These are phyloP conservation scores for Forsythia viridissima DNA, from an alignment of 257 asterid species.

Conservation along the genomic window DNA sequence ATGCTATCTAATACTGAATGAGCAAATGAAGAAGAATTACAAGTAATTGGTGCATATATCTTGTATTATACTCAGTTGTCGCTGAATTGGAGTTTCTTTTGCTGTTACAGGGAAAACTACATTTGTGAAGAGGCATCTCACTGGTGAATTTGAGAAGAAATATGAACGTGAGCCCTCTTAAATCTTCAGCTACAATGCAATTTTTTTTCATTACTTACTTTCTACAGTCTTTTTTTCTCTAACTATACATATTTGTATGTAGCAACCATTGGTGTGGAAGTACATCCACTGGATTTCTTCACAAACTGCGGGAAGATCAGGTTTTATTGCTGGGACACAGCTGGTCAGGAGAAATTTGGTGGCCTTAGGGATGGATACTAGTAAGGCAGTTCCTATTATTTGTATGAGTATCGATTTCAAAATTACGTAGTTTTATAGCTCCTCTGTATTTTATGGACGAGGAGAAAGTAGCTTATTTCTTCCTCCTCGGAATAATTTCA, in stretches of 20 bases:
- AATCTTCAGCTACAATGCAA: background rate
- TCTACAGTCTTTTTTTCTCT: background rate
- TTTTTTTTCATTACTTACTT: background rate
- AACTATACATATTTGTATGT: background rate
- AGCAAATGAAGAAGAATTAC: background rate
- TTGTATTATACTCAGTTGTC: background rate
- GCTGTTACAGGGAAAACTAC: constrained; percentile 69
- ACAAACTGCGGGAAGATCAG: constrained; percentile 78
- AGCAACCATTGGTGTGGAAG: constrained; percentile 87
- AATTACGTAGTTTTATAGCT: background rate
- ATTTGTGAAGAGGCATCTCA: constrained; percentile 84
- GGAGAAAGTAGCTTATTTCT: background rate
- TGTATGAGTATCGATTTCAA: background rate
- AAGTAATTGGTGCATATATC: background rate
- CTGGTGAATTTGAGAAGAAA: constrained; percentile 92
- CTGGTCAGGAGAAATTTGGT: constrained; percentile 80
- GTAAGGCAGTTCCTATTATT: constrained; percentile 39
- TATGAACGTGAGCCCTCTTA: constrained; percentile 61
- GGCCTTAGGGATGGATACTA: constrained; percentile 86
- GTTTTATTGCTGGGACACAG: constrained; percentile 85
- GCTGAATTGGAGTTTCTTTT: background rate
- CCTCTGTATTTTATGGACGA: background rate
- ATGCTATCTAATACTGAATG: background rate
- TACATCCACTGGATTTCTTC: constrained; percentile 77
- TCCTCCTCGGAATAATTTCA: background rate